These are phyloP conservation scores for Cajanus cajan DNA, from an alignment of 306 rosid genomes.

Conservation along the genomic window DNA sequence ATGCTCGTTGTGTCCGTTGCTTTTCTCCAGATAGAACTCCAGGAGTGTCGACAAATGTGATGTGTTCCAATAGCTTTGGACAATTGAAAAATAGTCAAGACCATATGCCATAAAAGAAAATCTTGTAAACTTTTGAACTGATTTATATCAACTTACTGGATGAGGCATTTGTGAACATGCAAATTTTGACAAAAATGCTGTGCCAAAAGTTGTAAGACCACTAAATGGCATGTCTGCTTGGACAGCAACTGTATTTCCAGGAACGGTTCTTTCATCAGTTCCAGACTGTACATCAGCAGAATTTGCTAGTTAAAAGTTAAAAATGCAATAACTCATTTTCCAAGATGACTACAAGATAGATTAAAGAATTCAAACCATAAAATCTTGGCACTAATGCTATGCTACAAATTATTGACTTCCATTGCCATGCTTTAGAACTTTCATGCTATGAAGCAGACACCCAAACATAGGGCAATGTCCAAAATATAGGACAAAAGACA, in stretches of 20 bases:
- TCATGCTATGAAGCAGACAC: background rate
- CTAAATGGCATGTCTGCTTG: conserved; percentile 96
- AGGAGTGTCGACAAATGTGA: conserved; percentile 91
- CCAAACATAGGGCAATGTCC: background rate
- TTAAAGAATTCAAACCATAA: background rate
- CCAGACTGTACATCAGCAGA: conserved; percentile 67
- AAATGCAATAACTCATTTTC: conserved; percentile 18
- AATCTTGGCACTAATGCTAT: background rate
- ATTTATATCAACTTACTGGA: conserved; percentile 54
- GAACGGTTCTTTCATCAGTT: conserved; percentile 86
- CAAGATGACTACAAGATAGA: conserved; percentile 20
- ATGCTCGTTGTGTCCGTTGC: conserved; percentile 89
- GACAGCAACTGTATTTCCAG: conserved; percentile 92
- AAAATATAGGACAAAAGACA: background rate
- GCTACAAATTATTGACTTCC: background rate
- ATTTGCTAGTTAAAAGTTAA: conserved; percentile 29
- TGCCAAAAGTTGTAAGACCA: conserved; percentile 87
- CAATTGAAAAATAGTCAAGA: background rate
- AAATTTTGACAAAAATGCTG: conserved; percentile 87
- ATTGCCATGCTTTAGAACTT: background rate
- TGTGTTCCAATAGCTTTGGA: conserved; percentile 73
- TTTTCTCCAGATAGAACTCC: conserved; percentile 95
- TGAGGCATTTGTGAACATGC: conserved; percentile 96
- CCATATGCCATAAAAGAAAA: conserved; percentile 10
- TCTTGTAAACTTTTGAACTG: background rate